Evolutionary conservation across 257 asterid species (phyloP), one percentile per base, ranked within the genome.

Genomic region (Craterostigma plantagineum): DNA sequence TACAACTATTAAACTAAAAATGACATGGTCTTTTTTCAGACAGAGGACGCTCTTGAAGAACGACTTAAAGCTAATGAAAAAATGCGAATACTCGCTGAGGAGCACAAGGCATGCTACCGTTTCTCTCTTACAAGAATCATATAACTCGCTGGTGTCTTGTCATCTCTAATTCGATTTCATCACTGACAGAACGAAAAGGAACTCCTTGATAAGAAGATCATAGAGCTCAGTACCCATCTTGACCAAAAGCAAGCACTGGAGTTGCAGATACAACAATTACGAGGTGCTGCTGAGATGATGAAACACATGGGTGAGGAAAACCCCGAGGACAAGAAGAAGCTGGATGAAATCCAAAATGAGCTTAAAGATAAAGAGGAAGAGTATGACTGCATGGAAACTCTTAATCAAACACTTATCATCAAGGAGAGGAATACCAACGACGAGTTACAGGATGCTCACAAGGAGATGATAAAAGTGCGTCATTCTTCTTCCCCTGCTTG

Each of bases 371-470:
- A 66, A 53, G 73, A 63, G 62, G 87, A 76, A 44, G 77, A 71
- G 41, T 63, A 67, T 40, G 79, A 71, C 0, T 14, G 7, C 51
- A 14, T 83, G 48, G 82, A 63, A 34, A 18, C 62, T 14, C 13
- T 66, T 16, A 65, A 53, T 61, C 75, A 70, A 57, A 23, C 66
- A 43, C 76, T 83, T 33, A 60, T 73, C 45, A 33, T 66, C 58
- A 76, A 69, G 70, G 79, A 76, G 64, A 61, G 81, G 45, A 59
- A 48, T 37, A 57, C 69, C 46, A 76, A 76, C 47, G 87, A 73
- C 18, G 91, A 83, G 59, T 50, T 79, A 60, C 81, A 75, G 42
- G 91, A 71, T 18, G 93, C 87, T 30, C 82, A 83, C 46, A 76
- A 71, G 62, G 78, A 67, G 58, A 51, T 83, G 9, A 45, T 73